A percentile compares a stretch with the other conserved stretches of the same genome.
Evolutionary conservation across 148 eudicot genomes (phyloP).

Genomic region (Rhododendron mucronatum): DNA sequence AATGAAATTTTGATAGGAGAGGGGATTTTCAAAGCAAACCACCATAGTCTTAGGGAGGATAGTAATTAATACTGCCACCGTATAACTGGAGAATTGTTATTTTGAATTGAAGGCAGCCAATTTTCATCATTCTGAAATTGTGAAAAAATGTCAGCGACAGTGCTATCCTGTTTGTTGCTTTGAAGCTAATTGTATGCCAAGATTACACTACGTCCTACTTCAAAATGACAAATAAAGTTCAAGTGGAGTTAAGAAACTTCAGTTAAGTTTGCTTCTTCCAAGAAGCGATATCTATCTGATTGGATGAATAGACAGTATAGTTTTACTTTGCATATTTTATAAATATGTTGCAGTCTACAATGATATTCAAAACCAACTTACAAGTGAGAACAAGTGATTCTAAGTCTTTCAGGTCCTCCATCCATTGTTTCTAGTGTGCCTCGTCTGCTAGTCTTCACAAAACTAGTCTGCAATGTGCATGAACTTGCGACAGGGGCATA

Average conservation of each 20-base stretch:
- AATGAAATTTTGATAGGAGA: not conserved
- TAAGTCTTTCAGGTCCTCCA: not conserved
- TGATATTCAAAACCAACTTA: not conserved
- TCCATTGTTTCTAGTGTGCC: not conserved
- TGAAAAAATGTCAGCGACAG: not conserved
- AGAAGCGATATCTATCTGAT: not conserved
- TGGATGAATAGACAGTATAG: not conserved
- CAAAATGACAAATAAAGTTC: not conserved
- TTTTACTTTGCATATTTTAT: not conserved
- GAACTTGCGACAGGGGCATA: not conserved
- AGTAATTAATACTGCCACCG: not conserved
- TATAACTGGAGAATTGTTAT: not conserved
- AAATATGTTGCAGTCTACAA: not conserved
- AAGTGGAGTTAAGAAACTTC: not conserved
- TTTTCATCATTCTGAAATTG: not conserved
- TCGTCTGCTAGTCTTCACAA: not conserved
- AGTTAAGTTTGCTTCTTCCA: not conserved
- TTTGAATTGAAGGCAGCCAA: not conserved
- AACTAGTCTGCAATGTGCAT: not conserved
- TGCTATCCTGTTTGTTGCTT: not conserved
- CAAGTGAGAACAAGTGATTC: not conserved
- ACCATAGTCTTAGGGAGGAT: not conserved
- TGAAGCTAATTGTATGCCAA: too few relatives aligned
- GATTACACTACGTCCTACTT: not conserved
- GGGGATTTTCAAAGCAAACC: not conserved